These are phyloP conservation scores for Rhodamnia rubescens DNA, from an alignment of 345 rosid genomes.

Conservation along the genomic window DNA sequence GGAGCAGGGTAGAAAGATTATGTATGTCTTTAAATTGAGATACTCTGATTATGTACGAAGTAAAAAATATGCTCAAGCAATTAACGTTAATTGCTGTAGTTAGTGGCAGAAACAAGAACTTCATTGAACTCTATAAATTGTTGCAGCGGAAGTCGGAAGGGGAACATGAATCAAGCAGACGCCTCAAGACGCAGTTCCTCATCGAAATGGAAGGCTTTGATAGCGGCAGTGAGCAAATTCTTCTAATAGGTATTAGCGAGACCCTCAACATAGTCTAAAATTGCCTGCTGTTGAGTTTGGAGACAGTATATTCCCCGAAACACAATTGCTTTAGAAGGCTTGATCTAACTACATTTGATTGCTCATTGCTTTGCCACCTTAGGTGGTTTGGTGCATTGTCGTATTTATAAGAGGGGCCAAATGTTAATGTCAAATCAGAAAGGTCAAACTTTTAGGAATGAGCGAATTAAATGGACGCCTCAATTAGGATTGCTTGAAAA, in stretches of 20 bases:
- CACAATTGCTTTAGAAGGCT: not conserved
- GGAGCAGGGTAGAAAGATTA: not conserved
- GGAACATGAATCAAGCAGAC: conserved; percentile 94
- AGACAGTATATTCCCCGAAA: not conserved
- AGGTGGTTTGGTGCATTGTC: not conserved
- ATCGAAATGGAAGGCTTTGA: conserved; percentile 99
- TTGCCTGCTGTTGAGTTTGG: not conserved
- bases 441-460: not conserved
- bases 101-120: not conserved
- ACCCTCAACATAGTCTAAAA: not conserved
- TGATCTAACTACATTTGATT: not conserved
- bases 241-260: conserved; percentile 64
- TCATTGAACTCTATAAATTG: conserved; percentile 5
- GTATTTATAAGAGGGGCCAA: not conserved
- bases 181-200: conserved; percentile 90
- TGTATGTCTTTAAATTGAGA: not conserved
- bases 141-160: conserved; percentile 96
- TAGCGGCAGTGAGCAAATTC: conserved; percentile 77
- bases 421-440: not conserved
- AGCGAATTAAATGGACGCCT: not conserved
- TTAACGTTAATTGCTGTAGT: not conserved
- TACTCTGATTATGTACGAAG: not conserved
- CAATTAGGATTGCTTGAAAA: not conserved
- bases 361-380: not conserved
- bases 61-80: not conserved